phyloP scores from a whole-genome alignment of 139 green algal genomes.

The Pseudopediastrum boryanum region DNA sequence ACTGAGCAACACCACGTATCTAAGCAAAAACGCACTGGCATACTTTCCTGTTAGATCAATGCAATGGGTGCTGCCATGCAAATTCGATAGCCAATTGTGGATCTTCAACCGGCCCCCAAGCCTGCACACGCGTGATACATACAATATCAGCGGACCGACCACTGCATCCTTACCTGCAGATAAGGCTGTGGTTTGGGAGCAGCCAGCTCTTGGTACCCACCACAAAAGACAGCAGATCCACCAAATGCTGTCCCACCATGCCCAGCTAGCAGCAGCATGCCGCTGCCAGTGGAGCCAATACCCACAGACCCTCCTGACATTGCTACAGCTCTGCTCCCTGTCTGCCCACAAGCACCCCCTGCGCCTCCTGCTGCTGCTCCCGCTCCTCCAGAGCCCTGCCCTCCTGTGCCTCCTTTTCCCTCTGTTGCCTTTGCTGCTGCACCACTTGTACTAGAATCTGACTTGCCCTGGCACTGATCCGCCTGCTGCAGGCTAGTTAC shows the following conservation, averaged over 20 bases:
- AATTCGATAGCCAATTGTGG: no score
- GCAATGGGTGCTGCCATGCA: not conserved
- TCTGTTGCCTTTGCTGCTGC: not conserved
- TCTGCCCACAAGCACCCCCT: not conserved
- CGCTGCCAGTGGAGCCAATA: no score
- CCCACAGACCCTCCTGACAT: no score
- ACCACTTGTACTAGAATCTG: not conserved
- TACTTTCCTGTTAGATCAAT: not conserved
- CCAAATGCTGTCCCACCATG: conserved; percentile 8
- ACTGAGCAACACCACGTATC: no score
- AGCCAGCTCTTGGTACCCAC: not conserved
- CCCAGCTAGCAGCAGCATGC: conserved; percentile 5
- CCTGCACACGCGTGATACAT: no score
- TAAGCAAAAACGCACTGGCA: no score
- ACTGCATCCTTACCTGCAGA: conserved; percentile 19
- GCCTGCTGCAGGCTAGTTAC: no score
- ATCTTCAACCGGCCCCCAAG: no score
- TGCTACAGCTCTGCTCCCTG: no score
- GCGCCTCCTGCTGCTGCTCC: not conserved
- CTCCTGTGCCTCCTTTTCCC: not conserved
- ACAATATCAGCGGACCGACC: no score
- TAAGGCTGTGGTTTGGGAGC: conserved; percentile 3
- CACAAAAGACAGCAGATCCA: conserved; percentile 3
- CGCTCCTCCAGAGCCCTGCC: not conserved
- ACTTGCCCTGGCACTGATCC: not conserved